These are phyloP conservation scores for Cladophialophora carrionii DNA, from an alignment of 2,329 filamentous ascomycete species.

Conservation along the genomic window DNA sequence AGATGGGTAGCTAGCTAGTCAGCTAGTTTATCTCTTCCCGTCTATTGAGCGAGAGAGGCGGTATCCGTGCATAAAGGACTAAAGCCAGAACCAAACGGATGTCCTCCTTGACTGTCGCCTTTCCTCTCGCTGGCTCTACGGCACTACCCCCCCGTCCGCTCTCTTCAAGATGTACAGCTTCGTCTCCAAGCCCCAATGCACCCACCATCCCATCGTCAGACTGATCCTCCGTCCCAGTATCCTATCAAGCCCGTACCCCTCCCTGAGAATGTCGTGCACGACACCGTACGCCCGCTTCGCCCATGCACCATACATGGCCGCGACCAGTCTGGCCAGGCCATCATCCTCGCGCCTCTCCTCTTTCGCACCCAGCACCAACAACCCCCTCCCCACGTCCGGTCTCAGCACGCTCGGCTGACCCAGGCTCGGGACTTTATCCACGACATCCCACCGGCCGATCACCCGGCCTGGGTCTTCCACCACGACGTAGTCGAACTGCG, in stretches of 20 bases:
- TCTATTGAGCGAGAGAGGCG: background rate
- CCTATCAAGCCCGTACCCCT: conserved; percentile 41
- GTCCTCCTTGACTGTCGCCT: background rate
- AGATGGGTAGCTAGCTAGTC: background rate
- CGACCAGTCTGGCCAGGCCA: conserved; percentile 43
- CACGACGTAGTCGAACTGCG: conserved; percentile 61
- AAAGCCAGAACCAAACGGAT: background rate
- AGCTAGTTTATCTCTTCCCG: too few species aligned
- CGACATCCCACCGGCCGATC: conserved; percentile 58
- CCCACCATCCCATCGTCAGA: conserved; percentile 58
- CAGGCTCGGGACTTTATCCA: conserved; percentile 56
- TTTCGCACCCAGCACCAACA: conserved; percentile 34
- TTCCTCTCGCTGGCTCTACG: background rate
- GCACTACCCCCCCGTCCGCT: conserved; percentile 18
- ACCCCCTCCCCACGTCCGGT: conserved; percentile 45
- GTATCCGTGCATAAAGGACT: background rate
- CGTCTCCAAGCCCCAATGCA: conserved; percentile 57
- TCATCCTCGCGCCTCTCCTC: conserved; percentile 40
- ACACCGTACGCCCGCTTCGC: conserved; percentile 40
- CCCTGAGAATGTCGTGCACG: conserved; percentile 35
- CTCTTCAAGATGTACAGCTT: conserved; percentile 57
- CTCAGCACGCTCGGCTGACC: conserved; percentile 54
- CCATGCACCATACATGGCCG: conserved; percentile 19
- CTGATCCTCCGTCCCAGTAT: conserved; percentile 37
- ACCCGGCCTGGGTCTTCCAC: conserved; percentile 55